Conservation (phyloP, 1,284 basidiomycete genomes). For the Lentinus polychrous region DNA sequence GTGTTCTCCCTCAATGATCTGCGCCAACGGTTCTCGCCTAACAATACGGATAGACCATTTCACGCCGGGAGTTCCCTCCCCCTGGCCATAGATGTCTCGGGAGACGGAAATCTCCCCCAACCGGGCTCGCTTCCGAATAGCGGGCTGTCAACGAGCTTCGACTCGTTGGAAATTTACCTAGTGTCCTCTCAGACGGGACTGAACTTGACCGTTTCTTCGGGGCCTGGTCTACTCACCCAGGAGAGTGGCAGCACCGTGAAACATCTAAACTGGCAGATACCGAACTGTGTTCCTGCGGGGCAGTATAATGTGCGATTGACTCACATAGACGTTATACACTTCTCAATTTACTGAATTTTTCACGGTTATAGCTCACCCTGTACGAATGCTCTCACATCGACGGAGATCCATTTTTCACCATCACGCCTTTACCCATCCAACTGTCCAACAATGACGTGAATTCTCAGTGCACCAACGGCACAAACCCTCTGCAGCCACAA, state of each 20-base stretch:
- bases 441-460: constrained; percentile 28
- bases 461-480: constrained; percentile 19
- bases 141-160: constrained; percentile 30
- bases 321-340: neutral
- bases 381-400: constrained; percentile 40
- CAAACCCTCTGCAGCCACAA: constrained; percentile 30
- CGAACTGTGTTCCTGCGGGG: constrained; percentile 37
- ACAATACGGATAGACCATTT: constrained; percentile 16
- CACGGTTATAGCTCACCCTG: constrained; percentile 35
- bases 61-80: constrained; percentile 23
- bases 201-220: constrained; percentile 41
- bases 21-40: too few relatives aligned
- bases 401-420: constrained; percentile 30
- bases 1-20: constrained; percentile 9
- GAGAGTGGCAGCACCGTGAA: constrained; percentile 42
- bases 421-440: constrained; percentile 36
- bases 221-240: constrained; percentile 31
- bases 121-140: constrained; percentile 30
- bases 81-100: constrained; percentile 32
- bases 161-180: constrained; percentile 41
- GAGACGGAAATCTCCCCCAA: constrained; percentile 34
- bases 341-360: neutral
- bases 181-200: constrained; percentile 33
- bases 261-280: constrained; percentile 38
- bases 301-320: constrained; percentile 37